phyloP scores from a whole-genome alignment of 2,329 filamentous ascomycete species.

The Calonectria pauciramosa region DNA sequence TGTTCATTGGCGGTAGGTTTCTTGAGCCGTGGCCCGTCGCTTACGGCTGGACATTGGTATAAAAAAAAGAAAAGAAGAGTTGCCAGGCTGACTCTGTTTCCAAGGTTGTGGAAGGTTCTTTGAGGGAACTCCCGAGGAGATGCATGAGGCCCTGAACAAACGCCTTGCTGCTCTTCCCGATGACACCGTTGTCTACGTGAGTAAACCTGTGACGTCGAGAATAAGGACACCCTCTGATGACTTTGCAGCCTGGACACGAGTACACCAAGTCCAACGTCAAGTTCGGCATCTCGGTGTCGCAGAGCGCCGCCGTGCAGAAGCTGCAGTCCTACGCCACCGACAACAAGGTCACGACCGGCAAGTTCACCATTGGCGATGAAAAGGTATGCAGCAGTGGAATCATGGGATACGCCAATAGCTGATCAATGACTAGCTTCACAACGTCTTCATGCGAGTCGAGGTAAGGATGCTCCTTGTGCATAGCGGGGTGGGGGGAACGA shows the following conservation, averaged over 20 bases:
- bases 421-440: slow-evolving; percentile 76
- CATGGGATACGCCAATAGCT: background rate
- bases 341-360: slow-evolving; percentile 91
- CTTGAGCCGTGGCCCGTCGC: background rate
- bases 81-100: slow-evolving; percentile 15
- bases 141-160: slow-evolving; percentile 93
- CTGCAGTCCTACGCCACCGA: slow-evolving; percentile 81
- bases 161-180: slow-evolving; percentile 85
- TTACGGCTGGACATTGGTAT: background rate
- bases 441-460: slow-evolving; percentile 93
- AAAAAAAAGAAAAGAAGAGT: too few species aligned
- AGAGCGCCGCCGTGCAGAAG: slow-evolving; percentile 81
- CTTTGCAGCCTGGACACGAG: slow-evolving; percentile 85
- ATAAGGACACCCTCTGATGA: slow-evolving; percentile 20
- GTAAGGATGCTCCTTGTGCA: slow-evolving; percentile 60
- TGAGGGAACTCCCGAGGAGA: slow-evolving; percentile 89
- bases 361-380: slow-evolving; percentile 97
- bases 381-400: slow-evolving; percentile 71
- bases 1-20: slow-evolving; percentile 86
- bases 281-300: slow-evolving; percentile 83
- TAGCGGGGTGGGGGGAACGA: background rate
- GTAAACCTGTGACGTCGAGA: slow-evolving; percentile 48
- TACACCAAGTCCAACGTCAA: slow-evolving; percentile 98
- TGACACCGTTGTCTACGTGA: slow-evolving; percentile 91
- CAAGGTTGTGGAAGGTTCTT: slow-evolving; percentile 95